Evolutionary conservation across 768 basidiomycete genomes (phyloP), one percentile per base, ranked within the genome.

Genomic region (Lactarius evosmus): DNA sequence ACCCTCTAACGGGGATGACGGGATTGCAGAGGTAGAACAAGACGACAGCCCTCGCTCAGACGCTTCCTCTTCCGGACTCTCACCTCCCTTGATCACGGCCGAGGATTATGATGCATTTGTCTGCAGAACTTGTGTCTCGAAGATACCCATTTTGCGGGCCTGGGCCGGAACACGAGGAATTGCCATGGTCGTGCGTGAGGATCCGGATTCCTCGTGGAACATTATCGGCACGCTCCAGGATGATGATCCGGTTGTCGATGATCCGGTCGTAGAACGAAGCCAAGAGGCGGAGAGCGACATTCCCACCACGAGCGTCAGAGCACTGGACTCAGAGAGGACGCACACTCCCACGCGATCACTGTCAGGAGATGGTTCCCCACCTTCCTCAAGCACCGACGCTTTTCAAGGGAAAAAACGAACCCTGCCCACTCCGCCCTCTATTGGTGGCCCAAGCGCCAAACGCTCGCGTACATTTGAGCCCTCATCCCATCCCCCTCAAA

Each of bases 31-130:
- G 49, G 55, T 32, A 70, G 52, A 49, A 0, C 80, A 77, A 40
- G 79, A 76, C 34, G 76, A 76, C 56, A 85, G 86, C 69, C 81
- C 76, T 33, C 74, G 72, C 34, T 92, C 90, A 17, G 84, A 85
- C 56, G 78, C 80, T 17, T 88, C 87, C 7, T 86, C 84, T 17
- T 83, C 83, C 32, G 84, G 78, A 46, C 79, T 92, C 22, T 87
- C 91, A 30, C 84, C 83, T 29, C 82, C 89, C 3, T 78, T 92
- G 25, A 80, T 93, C 56, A 75, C 84, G 25, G 85, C 84, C 8
- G 77, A 77, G 16, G 85, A 88, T 71, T 93, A 94, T 70, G 90
- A 93, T 49, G 78, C 83, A 54, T 84, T 94, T 70, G 76, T 93
- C 19, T 94, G 92, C 73, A 82, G 82, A 36, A 69, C 77, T 30